Evolutionary conservation across 805 yeast species (phyloP), one percentile per base, ranked within the genome.

Genomic region (Saccharomycopsis amapae): DNA sequence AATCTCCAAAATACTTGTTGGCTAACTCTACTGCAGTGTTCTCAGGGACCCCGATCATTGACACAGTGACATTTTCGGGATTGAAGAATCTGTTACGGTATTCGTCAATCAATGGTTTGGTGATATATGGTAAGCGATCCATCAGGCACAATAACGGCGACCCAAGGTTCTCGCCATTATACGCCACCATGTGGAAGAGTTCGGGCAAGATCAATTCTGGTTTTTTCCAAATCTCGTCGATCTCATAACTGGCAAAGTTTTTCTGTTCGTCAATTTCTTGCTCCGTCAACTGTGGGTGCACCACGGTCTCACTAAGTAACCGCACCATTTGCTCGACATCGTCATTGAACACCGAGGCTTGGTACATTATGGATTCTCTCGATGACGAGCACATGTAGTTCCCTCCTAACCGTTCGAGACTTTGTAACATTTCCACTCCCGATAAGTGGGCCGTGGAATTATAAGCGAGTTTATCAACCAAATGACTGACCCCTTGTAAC

Each of bases 361-460:
- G 97, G 63, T 93, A 93, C 66, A 90, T 77, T 68, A 90, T 73
- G 3, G 94, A 76, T 62, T 93, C 98, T 58, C 98, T 73, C 5
- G 94, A 85, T 0, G 96, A 83, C 1, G 95, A 82, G 58, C 95
- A 85, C 78, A 86, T 89, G 64, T 84, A 88, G 62, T 88, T 90
- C 12, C 97, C 98, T 40, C 98, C 98, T 48, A 93, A 63, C 31
- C 76, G 69, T 47, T 87, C 88, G 51, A 93, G 67, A 18, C 73
- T 73, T 53, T 82, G 82, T 53, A 85, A 72, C 86, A 93, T 85
- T 42, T 81, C 73, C 36, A 71, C 65, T 2, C 86, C 89, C 1
- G 75, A 56, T 47, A 72, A 67, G 45, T 74, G 67, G 30, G 69
- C 62, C 0, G 90, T 82, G 4, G 86, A 77, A 58, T 80, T 80